Evolutionary conservation across 225 moss, liverwort and hornwort species (phyloP).

Genomic region (Asterella californica): DNA sequence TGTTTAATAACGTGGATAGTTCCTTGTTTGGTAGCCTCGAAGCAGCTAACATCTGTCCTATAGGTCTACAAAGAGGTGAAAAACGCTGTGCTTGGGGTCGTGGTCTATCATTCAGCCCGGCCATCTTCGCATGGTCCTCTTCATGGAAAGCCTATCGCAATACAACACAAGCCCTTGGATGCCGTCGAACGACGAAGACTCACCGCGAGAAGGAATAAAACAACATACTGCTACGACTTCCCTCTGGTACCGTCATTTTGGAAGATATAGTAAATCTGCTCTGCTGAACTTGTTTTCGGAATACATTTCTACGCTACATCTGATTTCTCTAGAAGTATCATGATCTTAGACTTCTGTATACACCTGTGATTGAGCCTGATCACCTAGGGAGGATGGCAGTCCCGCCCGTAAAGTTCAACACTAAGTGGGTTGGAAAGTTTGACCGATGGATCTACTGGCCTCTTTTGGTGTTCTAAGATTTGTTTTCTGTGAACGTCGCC

Average conservation of each 20-base stretch:
- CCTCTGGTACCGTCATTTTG: conserved; percentile 51
- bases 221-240: conserved; percentile 92
- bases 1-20: neutral
- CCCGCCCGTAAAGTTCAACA: neutral
- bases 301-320: no score
- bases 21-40: neutral
- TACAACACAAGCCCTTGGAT: conserved; percentile 69
- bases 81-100: conserved; percentile 55
- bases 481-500: neutral
- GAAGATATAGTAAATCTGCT: neutral
- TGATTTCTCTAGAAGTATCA: no score
- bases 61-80: conserved; percentile 91
- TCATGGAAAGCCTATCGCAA: conserved; percentile 65
- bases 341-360: no score
- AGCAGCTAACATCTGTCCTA: neutral
- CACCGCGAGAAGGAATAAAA: conserved; percentile 70
- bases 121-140: conserved; percentile 45
- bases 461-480: neutral
- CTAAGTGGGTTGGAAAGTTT: neutral
- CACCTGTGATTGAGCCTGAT: neutral
- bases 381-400: neutral
- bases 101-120: conserved; percentile 66
- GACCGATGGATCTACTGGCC: neutral
- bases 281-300: neutral
- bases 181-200: conserved; percentile 75